Percentiles rank a stretch among this genome's conserved stretches.
These are phyloP conservation scores for Komagataella mondaviorum DNA, from an alignment of 805 yeast species.

Conservation along the genomic window DNA sequence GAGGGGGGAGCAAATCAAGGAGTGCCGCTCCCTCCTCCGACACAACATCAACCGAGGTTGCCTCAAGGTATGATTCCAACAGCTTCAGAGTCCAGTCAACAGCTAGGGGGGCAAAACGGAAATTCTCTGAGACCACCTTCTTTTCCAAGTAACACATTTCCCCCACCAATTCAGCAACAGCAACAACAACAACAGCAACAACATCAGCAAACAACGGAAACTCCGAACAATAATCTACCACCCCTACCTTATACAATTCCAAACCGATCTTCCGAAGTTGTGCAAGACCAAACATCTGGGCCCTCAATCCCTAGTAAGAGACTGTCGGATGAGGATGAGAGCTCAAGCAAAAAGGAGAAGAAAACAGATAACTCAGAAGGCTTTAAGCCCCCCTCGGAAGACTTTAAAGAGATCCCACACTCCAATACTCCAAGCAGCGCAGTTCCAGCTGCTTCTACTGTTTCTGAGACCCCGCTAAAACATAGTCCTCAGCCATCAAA, in stretches of 20 bases:
- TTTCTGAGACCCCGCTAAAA: background rate
- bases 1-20: slow-evolving; percentile 46
- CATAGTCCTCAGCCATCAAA: background rate
- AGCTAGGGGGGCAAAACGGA: slow-evolving; percentile 2
- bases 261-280: background rate
- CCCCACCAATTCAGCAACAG: slow-evolving; percentile 2
- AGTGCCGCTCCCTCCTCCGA: slow-evolving; percentile 43
- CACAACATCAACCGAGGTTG: slow-evolving; percentile 48
- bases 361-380: background rate
- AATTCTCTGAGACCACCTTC: background rate
- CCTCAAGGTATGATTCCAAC: slow-evolving; percentile 54
- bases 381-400: background rate
- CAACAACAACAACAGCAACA: slow-evolving; percentile 3
- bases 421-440: background rate
- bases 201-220: slow-evolving; percentile 5
- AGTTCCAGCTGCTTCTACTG: background rate
- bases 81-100: slow-evolving; percentile 22
- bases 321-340: background rate
- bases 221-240: slow-evolving; percentile 2
- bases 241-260: slow-evolving; percentile 1
- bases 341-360: background rate
- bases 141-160: background rate
- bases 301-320: background rate
- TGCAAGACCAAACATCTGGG: background rate
- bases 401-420: background rate